A percentile compares a stretch with the other conserved stretches of the same genome.
Evolutionary conservation across 371 early-diverging fungal species (phyloP).

Genomic region (Synchytrium microbalum): DNA sequence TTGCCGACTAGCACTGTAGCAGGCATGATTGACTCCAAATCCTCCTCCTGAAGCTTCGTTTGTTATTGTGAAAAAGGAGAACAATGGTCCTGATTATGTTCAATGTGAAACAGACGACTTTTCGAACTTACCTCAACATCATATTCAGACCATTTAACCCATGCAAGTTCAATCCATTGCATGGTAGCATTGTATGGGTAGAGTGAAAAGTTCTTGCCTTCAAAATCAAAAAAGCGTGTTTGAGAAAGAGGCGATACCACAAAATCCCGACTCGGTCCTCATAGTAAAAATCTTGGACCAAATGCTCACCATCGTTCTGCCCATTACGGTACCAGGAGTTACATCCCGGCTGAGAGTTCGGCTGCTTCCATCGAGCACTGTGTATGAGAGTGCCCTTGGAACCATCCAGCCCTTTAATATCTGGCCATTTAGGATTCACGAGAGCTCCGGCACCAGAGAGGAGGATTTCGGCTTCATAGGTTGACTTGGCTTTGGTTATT

Average conservation of each 20-base stretch:
- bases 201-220: not conserved
- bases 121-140: not conserved
- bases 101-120: too few species aligned
- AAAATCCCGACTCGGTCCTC: too few species aligned
- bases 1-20: too few species aligned
- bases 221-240: too few species aligned
- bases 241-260: too few species aligned
- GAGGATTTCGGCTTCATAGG: not conserved
- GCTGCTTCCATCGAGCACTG: conserved; percentile 27
- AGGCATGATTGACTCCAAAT: too few species aligned
- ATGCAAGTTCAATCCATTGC: not conserved
- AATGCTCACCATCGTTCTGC: too few species aligned
- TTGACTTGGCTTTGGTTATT: not conserved
- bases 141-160: not conserved
- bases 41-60: too few species aligned
- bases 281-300: too few species aligned
- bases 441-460: conserved; percentile 35
- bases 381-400: conserved; percentile 32
- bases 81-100: too few species aligned
- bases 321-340: not conserved
- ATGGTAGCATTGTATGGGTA: not conserved
- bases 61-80: too few species aligned
- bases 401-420: conserved; percentile 23
- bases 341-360: conserved; percentile 3
- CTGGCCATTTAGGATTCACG: conserved; percentile 31